Evolutionary conservation across 2,329 filamentous ascomycete species (phyloP).

Genomic region (Colletotrichum liaoningense): DNA sequence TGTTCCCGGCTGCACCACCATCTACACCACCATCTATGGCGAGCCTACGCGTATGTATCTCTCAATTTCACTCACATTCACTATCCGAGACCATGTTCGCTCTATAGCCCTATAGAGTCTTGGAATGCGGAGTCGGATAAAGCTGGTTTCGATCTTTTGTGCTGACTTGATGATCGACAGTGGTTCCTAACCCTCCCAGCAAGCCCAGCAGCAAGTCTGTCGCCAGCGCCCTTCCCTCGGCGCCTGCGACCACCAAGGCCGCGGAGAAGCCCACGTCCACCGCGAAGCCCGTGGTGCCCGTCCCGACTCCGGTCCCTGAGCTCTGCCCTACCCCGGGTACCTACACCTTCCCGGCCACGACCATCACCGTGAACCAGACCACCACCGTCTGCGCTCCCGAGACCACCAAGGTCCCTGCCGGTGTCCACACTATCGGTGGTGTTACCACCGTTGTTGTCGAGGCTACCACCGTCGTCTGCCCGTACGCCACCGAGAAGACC

Average conservation of each 20-base stretch:
- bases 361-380: conserved; percentile 73
- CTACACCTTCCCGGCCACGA: conserved; percentile 82
- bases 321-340: conserved; percentile 74
- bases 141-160: background rate
- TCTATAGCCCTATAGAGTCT: background rate
- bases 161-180: conserved; percentile 38
- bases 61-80: too few relatives aligned
- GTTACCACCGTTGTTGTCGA: conserved; percentile 77
- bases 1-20: conserved; percentile 75
- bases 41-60: conserved; percentile 69
- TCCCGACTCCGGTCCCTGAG: conserved; percentile 65
- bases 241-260: conserved; percentile 40
- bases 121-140: background rate
- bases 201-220: conserved; percentile 40
- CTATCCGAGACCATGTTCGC: too few relatives aligned
- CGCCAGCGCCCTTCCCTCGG: conserved; percentile 40
- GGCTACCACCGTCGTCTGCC: conserved; percentile 76
- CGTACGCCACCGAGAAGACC: conserved; percentile 74
- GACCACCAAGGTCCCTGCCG: conserved; percentile 70
- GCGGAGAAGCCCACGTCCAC: conserved; percentile 48
- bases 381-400: conserved; percentile 75
- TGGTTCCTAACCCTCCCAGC: conserved; percentile 52
- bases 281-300: conserved; percentile 55
- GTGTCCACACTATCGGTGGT: conserved; percentile 77
- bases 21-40: conserved; percentile 78